Evolutionary conservation across 2,329 filamentous ascomycete genomes (phyloP).

Genomic region (Exserohilum rostratum): DNA sequence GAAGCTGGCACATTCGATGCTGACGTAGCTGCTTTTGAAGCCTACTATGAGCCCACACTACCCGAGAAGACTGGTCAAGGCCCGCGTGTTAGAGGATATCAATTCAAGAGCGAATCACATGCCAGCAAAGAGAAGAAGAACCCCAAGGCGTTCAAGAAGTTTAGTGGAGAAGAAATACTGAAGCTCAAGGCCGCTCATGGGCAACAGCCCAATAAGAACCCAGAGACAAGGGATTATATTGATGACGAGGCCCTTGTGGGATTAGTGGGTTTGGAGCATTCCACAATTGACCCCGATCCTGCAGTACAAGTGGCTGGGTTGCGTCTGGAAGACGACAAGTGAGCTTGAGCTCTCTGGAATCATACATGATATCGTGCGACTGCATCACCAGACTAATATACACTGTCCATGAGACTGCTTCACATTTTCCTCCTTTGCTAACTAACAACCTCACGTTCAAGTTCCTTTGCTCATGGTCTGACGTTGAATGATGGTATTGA

Average conservation of each 20-base stretch:
- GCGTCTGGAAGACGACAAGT: slow-evolving; percentile 29
- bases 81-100: slow-evolving; percentile 58
- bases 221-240: slow-evolving; percentile 35
- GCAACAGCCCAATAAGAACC: slow-evolving; percentile 36
- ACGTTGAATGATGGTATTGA: neutral
- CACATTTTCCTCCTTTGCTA: neutral
- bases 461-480: neutral
- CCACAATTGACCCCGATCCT: slow-evolving; percentile 15
- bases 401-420: neutral
- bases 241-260: slow-evolving; percentile 44
- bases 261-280: slow-evolving; percentile 29
- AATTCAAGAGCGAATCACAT: slow-evolving; percentile 41
- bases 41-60: slow-evolving; percentile 71
- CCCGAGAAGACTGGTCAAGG: slow-evolving; percentile 77
- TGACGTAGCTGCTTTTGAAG: slow-evolving; percentile 66
- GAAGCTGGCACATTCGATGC: slow-evolving; percentile 59
- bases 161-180: slow-evolving; percentile 31
- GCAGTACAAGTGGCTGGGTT: slow-evolving; percentile 22
- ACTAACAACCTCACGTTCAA: neutral
- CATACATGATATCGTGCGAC: neutral
- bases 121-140: slow-evolving; percentile 41
- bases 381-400: neutral
- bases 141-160: slow-evolving; percentile 38
- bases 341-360: neutral
- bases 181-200: slow-evolving; percentile 39